A percentile compares a stretch with the other conserved stretches of the same genome.
phyloP scores from a whole-genome alignment of 768 basidiomycete genomes.

The Xerocomus spinulosus region DNA sequence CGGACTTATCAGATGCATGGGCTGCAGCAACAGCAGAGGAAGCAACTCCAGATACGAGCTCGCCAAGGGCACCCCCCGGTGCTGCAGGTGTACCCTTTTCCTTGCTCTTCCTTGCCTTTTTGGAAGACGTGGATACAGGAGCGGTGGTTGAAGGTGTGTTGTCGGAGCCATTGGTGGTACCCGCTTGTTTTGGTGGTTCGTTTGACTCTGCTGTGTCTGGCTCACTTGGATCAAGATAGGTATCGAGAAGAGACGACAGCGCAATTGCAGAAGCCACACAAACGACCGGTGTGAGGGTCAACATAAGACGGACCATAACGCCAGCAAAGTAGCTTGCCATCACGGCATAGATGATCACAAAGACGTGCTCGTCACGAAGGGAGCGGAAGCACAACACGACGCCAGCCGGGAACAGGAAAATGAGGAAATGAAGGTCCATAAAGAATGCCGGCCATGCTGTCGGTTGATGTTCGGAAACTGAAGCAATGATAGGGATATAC shows the following conservation, averaged over 20 bases:
- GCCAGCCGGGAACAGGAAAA: conserved; percentile 97
- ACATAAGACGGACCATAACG: conserved; percentile 99
- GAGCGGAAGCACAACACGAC: conserved; percentile 92
- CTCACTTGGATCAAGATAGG: conserved; percentile 80
- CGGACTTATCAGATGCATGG: conserved; percentile 4
- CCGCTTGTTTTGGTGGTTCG: conserved; percentile 5
- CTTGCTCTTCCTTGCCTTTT: conserved; percentile 56
- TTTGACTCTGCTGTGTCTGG: conserved; percentile 39
- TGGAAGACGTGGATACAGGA: conserved; percentile 26
- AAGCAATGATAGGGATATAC: conserved; percentile 96
- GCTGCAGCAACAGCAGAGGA: conserved; percentile 30
- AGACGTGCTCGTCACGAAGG: conserved; percentile 93
- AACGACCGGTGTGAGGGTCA: conserved; percentile 94
- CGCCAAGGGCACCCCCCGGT: conserved; percentile 34
- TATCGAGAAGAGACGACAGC: conserved; percentile 80
- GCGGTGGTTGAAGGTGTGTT: conserved; percentile 26
- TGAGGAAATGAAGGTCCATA: conserved; percentile 97
- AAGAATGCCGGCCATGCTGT: conserved; percentile 99
- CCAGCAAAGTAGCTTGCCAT: conserved; percentile 98
- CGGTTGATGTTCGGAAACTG: conserved; percentile 98
- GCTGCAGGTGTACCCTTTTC: conserved; percentile 43
- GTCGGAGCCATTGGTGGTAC: conserved; percentile 6
- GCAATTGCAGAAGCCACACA: conserved; percentile 92
- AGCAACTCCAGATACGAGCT: conserved; percentile 39
- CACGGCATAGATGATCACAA: conserved; percentile 96